Conservation (phyloP, 2,329 filamentous ascomycete genomes). For the Paraphaeosphaeria sporulosa region DNA sequence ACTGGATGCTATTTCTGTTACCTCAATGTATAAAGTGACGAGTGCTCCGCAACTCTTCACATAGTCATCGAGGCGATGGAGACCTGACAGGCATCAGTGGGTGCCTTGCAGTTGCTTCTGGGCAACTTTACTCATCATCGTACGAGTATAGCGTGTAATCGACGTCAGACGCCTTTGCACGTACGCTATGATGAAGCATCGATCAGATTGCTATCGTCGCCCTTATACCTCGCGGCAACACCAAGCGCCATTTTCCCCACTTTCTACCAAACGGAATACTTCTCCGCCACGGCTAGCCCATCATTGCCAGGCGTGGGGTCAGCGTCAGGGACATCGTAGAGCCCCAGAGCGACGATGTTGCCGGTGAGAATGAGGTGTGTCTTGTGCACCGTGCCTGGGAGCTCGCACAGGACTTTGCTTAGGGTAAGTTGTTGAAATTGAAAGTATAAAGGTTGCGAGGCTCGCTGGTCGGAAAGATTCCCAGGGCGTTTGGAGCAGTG, state of each 20-base stretch:
- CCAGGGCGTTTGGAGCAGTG: conserved; percentile 15
- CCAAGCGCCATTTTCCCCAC: neutral
- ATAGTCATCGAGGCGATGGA: conserved; percentile 8
- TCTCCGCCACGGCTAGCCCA: neutral
- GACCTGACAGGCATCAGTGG: conserved; percentile 10
- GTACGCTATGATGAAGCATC: conserved; percentile 14
- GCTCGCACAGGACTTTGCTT: conserved; percentile 11
- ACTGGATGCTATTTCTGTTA: neutral
- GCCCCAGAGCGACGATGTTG: conserved; percentile 1
- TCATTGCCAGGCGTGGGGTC: too few relatives aligned
- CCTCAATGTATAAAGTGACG: conserved; percentile 9
- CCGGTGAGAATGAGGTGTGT: conserved; percentile 16
- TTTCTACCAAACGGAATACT: neutral
- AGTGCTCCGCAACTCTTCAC: conserved; percentile 14
- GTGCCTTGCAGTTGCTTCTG: neutral
- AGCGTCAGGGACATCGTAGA: conserved; percentile 14
- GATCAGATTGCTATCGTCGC: neutral
- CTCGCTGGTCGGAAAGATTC: conserved; percentile 13
- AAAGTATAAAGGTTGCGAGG: conserved; percentile 18
- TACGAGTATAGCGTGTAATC: conserved; percentile 20
- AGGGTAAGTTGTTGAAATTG: neutral
- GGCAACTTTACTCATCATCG: neutral
- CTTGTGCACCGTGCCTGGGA: conserved; percentile 7
- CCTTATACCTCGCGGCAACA: neutral
- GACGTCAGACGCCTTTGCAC: conserved; percentile 14